Percentiles rank a stretch among this genome's conserved stretches.
Evolutionary conservation across 805 yeast species (phyloP).

Genomic region (Hanseniaspora meyeri): DNA sequence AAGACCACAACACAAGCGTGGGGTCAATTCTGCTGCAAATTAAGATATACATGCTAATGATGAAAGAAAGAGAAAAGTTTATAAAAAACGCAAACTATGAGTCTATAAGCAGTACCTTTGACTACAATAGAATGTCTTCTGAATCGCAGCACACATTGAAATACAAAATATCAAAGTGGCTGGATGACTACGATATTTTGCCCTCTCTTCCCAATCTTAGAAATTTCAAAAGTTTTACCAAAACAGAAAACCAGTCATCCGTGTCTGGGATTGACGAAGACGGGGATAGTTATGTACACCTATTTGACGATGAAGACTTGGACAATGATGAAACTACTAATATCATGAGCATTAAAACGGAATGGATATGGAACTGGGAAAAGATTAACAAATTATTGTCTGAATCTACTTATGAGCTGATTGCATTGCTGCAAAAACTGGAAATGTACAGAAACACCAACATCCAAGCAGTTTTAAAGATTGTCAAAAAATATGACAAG

Average conservation of each 20-base stretch:
- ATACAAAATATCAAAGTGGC: slow-evolving; percentile 13
- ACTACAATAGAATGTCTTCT: background rate
- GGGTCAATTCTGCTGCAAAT: slow-evolving; percentile 11
- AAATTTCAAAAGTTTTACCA: background rate
- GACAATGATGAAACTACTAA: slow-evolving; percentile 10
- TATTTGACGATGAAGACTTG: background rate
- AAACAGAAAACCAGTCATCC: background rate
- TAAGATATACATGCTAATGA: slow-evolving; percentile 5
- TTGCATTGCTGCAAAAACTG: slow-evolving; percentile 40
- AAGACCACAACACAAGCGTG: background rate
- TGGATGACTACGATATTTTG: slow-evolving; percentile 20
- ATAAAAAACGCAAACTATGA: background rate
- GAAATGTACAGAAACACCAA: slow-evolving; percentile 51
- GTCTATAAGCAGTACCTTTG: background rate
- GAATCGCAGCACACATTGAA: background rate
- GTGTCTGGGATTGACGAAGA: background rate
- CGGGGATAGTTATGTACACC: background rate
- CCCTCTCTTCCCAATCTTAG: slow-evolving; percentile 25
- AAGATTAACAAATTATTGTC: slow-evolving; percentile 40
- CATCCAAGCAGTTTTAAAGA: slow-evolving; percentile 78
- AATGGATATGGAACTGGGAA: slow-evolving; percentile 38
- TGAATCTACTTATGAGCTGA: slow-evolving; percentile 56
- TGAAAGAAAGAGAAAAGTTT: slow-evolving; percentile 11
- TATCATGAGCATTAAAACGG: slow-evolving; percentile 27
- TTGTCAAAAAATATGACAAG: slow-evolving; percentile 84